Conservation (phyloP, 2,329 filamentous ascomycete genomes). For the Cytospora piceicola region DNA sequence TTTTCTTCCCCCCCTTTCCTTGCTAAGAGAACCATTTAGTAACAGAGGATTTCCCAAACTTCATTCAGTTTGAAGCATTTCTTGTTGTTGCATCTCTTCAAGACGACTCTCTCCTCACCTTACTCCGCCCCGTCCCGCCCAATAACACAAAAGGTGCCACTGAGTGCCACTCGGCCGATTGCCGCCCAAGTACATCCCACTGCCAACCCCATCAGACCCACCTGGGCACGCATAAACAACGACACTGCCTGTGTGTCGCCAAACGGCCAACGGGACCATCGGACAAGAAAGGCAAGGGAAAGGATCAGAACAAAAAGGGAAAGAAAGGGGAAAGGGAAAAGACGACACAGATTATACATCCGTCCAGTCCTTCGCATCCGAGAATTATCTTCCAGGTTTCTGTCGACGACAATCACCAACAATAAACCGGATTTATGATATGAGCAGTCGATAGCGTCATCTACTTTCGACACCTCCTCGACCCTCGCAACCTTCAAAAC, state of each 20-base stretch:
- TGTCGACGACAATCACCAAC: neutral
- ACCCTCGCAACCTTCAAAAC: neutral
- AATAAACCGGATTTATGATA: constrained; percentile 22
- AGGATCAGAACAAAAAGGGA: neutral
- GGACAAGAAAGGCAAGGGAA: constrained; percentile 5
- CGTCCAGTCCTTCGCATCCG: neutral
- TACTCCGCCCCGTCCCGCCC: too few species aligned
- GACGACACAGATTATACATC: neutral
- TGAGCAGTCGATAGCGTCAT: constrained; percentile 27
- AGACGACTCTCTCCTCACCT: neutral
- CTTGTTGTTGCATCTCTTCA: neutral
- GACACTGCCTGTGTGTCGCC: constrained; percentile 6
- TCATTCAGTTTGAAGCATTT: neutral
- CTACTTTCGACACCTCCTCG: neutral
- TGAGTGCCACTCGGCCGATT: neutral
- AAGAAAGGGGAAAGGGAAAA: neutral
- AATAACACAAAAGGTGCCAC: neutral
- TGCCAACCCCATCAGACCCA: constrained; percentile 1
- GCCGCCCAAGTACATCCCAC: neutral
- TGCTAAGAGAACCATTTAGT: constrained; percentile 1
- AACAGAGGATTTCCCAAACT: constrained; percentile 20
- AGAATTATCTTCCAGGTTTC: neutral
- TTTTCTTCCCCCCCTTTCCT: neutral
- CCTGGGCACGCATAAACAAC: neutral
- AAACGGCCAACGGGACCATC: constrained; percentile 17